phyloP scores from a whole-genome alignment of 106 monocot genomes.

The Amphibolis antarctica region DNA sequence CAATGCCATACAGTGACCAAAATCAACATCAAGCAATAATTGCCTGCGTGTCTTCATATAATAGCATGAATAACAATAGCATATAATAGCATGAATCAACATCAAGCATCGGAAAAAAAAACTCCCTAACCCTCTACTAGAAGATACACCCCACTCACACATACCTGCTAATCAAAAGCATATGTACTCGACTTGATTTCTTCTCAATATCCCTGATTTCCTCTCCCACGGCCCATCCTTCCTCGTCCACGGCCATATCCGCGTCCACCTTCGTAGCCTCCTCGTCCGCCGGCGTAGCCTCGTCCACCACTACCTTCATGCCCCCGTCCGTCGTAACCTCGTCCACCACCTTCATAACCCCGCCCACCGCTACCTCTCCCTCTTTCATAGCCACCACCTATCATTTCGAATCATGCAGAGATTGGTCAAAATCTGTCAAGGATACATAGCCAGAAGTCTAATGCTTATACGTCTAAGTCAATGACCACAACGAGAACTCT shows the following conservation, averaged over 20 bases:
- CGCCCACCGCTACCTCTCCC: conserved; percentile 27
- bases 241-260: conserved; percentile 64
- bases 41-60: neutral
- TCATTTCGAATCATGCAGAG: neutral
- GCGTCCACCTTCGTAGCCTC: conserved; percentile 25
- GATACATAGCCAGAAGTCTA: neutral
- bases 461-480: no score
- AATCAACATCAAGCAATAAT: conserved; percentile 1
- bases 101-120: neutral
- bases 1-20: neutral
- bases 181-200: neutral
- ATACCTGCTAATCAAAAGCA: neutral
- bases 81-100: no score
- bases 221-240: conserved; percentile 55
- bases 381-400: conserved; percentile 48
- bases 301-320: neutral
- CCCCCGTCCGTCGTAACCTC: neutral
- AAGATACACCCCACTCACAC: neutral
- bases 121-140: neutral
- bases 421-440: neutral
- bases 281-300: neutral
- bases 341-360: conserved; percentile 21
- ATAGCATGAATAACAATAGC: neutral
- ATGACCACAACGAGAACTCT: no score
- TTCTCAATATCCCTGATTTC: conserved; percentile 19